Evolutionary conservation across 768 basidiomycete genomes (phyloP), one percentile per base, ranked within the genome.

Genomic region (Russula abietina): DNA sequence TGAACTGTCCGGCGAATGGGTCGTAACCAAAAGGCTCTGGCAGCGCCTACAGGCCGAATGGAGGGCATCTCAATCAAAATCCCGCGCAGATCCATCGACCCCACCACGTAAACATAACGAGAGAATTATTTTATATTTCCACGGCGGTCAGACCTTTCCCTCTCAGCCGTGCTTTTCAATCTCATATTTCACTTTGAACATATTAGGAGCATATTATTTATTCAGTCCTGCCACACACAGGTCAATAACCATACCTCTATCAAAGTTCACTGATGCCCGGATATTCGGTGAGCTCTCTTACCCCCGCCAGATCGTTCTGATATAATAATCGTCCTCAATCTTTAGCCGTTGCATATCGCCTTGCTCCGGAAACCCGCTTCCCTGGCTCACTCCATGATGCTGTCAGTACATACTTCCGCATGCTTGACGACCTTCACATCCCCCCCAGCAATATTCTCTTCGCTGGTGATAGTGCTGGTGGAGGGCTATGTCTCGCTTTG

Each of bases 321-420:
- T 48, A 57, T 57, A 10, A 39, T 32, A 28, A 32, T 10, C 32
- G 52, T 48, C 46, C 14, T n/a, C 9, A 38, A 33, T 10, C 33
- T 78, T 16, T 78, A 96, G 80, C 94, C 9, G 78, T 99, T 64
- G 93, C 97, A 72, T 99, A 99, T 74, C 91, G 96, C 12, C 80
- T 99, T 39, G 95, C 96, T 0, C 96, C 96, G 1, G 96, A 99
- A 74, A 93, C 93, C 5, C 82, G 83, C 48, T 99, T 98, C 74
- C 96, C 96, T 0, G 91, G 94, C 0, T 90, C 93, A 49, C 74
- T 89, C 7, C 85, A 87, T 68, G 96, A 99, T 69, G 90, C 87
- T 24, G 91, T 94, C 56, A 82, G 79, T 46, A 90, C 87, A 0
- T 99, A 98, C 72, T 79, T 99, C 66, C 81, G 95, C 22, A 80